phyloP scores from a whole-genome alignment of 2,329 filamentous ascomycete species.

The Microcyclospora pomicola region DNA sequence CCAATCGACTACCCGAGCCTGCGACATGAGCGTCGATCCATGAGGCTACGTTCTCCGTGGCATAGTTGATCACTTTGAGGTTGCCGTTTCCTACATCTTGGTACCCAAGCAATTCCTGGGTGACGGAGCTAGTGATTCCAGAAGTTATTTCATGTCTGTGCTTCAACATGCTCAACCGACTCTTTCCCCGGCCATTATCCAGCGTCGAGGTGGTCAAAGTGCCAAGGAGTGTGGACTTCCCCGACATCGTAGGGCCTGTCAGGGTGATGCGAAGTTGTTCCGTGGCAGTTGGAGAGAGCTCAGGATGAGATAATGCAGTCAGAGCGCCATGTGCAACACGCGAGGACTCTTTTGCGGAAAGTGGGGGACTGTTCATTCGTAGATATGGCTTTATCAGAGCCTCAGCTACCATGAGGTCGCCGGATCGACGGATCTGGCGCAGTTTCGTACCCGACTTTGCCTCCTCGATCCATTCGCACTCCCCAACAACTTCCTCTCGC shows the following conservation, averaged over 20 bases:
- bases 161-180: conserved; percentile 73
- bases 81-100: conserved; percentile 18
- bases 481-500: conserved; percentile 70
- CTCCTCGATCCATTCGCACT: conserved; percentile 59
- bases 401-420: conserved; percentile 73
- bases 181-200: conserved; percentile 86
- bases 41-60: conserved; percentile 70
- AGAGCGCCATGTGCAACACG: conserved; percentile 6
- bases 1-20: conserved; percentile 58
- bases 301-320: neutral
- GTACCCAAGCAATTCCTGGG: conserved; percentile 88
- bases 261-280: conserved; percentile 77
- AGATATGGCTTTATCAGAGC: conserved; percentile 66
- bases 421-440: conserved; percentile 27
- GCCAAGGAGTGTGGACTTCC: conserved; percentile 82
- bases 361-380: conserved; percentile 9
- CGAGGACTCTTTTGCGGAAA: conserved; percentile 1
- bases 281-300: conserved; percentile 22
- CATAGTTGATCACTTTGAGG: conserved; percentile 61
- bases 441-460: conserved; percentile 7
- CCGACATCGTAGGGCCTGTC: conserved; percentile 76
- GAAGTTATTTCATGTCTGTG: conserved; percentile 88
- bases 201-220: conserved; percentile 76
- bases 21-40: conserved; percentile 90
- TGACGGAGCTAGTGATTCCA: conserved; percentile 84